phyloP scores from a whole-genome alignment of 2,329 filamentous ascomycete species.

The Onygena corvina region DNA sequence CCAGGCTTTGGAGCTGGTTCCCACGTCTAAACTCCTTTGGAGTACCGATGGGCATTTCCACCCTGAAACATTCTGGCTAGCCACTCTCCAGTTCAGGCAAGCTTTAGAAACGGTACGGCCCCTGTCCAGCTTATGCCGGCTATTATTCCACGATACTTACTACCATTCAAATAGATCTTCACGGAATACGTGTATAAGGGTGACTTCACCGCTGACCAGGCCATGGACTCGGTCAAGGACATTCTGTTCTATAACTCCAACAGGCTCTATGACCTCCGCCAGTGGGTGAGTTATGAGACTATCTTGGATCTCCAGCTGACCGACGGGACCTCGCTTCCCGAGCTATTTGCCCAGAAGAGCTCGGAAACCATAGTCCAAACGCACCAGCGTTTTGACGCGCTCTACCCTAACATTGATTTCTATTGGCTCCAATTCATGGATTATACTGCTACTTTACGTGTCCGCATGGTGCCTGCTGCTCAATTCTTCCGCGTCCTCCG shows the following conservation, averaged over 20 bases:
- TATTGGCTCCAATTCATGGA: conserved; percentile 68
- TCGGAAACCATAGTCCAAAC: conserved; percentile 23
- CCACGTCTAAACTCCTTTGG: conserved; percentile 64
- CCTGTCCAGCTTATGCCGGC: too few species aligned
- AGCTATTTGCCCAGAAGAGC: background rate
- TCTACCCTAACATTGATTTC: conserved; percentile 47
- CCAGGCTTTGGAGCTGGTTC: conserved; percentile 63
- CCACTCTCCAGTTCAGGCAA: conserved; percentile 59
- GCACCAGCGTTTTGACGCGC: conserved; percentile 34
- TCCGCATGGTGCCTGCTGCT: conserved; percentile 55
- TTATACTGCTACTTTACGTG: conserved; percentile 56
- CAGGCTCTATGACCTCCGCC: conserved; percentile 53
- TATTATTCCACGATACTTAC: too few species aligned
- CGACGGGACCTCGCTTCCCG: background rate
- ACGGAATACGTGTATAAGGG: conserved; percentile 53
- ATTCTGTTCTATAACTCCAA: conserved; percentile 70
- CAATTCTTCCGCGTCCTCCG: conserved; percentile 41
- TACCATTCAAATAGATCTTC: conserved; percentile 50
- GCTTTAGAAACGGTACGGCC: conserved; percentile 50
- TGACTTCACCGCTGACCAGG: conserved; percentile 50
- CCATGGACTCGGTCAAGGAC: conserved; percentile 51
- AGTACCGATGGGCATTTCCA: conserved; percentile 71
- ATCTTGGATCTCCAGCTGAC: background rate
- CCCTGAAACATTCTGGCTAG: conserved; percentile 64
- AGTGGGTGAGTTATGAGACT: conserved; percentile 19